Conservation (phyloP, 1,139 yeast genomes). For the Pneumocystis oryctolagi region DNA sequence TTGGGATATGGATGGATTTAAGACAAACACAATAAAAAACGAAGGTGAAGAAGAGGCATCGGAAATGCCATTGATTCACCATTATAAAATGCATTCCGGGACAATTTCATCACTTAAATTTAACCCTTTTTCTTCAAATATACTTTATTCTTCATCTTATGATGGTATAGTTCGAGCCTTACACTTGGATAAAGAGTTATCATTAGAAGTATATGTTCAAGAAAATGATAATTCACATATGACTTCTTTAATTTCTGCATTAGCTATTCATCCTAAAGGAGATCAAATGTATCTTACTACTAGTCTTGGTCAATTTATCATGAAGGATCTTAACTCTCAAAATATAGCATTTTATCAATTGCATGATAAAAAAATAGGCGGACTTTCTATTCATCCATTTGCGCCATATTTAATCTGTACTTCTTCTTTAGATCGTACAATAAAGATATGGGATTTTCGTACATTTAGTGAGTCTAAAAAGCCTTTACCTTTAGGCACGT, state of each 20-base stretch:
- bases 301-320: slow-evolving; percentile 38
- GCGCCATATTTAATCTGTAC: slow-evolving; percentile 51
- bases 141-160: slow-evolving; percentile 57
- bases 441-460: slow-evolving; percentile 77
- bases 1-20: slow-evolving; percentile 53
- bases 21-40: slow-evolving; percentile 13
- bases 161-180: slow-evolving; percentile 71
- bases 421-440: slow-evolving; percentile 71
- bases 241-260: slow-evolving; percentile 36
- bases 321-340: slow-evolving; percentile 27
- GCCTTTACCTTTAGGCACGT: slow-evolving; percentile 44
- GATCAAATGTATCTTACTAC: slow-evolving; percentile 60
- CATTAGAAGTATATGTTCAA: slow-evolving; percentile 37
- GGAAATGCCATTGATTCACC: slow-evolving; percentile 42
- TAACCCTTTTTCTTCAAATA: slow-evolving; percentile 35
- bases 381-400: slow-evolving; percentile 63
- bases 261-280: slow-evolving; percentile 32
- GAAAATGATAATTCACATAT: slow-evolving; percentile 38
- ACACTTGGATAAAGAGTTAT: slow-evolving; percentile 47
- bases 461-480: slow-evolving; percentile 29
- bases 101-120: slow-evolving; percentile 51
- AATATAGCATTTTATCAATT: slow-evolving; percentile 44
- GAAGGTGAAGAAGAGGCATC: slow-evolving; percentile 31
- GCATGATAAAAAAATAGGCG: slow-evolving; percentile 84
- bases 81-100: slow-evolving; percentile 62